phyloP scores from a whole-genome alignment of 306 rosid genomes.

The Phaseolus lunatus region DNA sequence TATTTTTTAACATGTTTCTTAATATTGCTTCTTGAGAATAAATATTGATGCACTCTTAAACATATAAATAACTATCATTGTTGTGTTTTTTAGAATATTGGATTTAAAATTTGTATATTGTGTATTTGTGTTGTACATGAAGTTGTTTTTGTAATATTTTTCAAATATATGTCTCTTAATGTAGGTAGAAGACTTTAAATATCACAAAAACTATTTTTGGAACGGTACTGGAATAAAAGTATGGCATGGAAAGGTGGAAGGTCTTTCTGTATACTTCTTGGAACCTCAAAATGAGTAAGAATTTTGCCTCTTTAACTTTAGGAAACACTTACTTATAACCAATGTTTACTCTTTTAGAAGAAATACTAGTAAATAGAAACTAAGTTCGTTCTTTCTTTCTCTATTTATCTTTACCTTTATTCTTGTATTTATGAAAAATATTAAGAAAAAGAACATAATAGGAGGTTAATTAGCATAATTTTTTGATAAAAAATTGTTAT shows the following conservation, averaged over 20 bases:
- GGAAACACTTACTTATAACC: background rate
- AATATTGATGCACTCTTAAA: slow-evolving; percentile 2
- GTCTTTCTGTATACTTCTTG: slow-evolving; percentile 81
- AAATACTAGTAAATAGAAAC: background rate
- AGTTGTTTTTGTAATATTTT: slow-evolving; percentile 15
- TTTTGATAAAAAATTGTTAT: no score
- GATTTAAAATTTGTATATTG: slow-evolving; percentile 26
- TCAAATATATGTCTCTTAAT: slow-evolving; percentile 37
- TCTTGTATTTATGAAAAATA: background rate
- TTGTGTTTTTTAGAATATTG: background rate
- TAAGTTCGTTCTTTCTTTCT: background rate
- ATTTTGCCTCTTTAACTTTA: slow-evolving; percentile 29
- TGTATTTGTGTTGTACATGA: background rate
- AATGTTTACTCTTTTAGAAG: background rate
- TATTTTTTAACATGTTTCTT: slow-evolving; percentile 21
- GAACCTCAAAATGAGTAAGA: slow-evolving; percentile 87
- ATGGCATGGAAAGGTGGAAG: slow-evolving; percentile 90
- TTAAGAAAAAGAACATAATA: no score
- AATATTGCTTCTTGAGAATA: background rate
- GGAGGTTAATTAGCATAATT: no score
- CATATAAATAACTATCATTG: background rate
- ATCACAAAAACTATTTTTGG: slow-evolving; percentile 61
- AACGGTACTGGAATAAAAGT: slow-evolving; percentile 82
- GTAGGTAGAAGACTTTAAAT: slow-evolving; percentile 74
- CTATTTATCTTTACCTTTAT: background rate